These are phyloP conservation scores for Beta lomatogona DNA, from an alignment of 179 eudicot species.

Conservation along the genomic window DNA sequence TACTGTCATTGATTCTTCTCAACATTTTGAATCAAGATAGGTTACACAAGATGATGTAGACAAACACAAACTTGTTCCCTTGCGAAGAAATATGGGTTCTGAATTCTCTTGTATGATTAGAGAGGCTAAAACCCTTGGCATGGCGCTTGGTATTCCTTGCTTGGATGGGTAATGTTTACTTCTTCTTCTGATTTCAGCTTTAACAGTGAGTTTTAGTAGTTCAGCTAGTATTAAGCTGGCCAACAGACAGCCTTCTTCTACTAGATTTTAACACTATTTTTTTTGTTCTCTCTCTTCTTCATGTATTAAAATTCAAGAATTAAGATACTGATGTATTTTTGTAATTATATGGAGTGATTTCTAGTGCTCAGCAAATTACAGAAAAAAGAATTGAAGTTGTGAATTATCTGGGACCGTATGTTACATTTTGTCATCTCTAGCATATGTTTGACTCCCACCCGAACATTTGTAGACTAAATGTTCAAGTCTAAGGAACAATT, in stretches of 20 bases:
- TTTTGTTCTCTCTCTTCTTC: neutral
- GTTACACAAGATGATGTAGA: slow-evolving; percentile 51
- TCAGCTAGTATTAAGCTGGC: neutral
- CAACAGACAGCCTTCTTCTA: neutral
- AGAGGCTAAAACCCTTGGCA: slow-evolving; percentile 79
- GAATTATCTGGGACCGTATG: neutral
- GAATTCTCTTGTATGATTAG: slow-evolving; percentile 87
- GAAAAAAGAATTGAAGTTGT: neutral
- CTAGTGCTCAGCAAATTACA: neutral
- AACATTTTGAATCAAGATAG: slow-evolving; percentile 45
- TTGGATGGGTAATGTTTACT: slow-evolving; percentile 70
- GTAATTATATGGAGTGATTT: neutral
- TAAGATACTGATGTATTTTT: neutral
- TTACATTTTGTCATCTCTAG: neutral
- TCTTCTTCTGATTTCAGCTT: neutral
- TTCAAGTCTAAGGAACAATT: neutral
- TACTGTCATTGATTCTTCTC: slow-evolving; percentile 14
- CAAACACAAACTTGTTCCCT: slow-evolving; percentile 45
- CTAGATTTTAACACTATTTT: neutral
- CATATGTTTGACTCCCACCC: neutral
- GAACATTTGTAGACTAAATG: neutral
- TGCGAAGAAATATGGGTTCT: slow-evolving; percentile 84
- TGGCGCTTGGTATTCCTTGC: slow-evolving; percentile 86
- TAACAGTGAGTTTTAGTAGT: neutral
- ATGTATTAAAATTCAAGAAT: neutral